Evolutionary conservation across 2,329 filamentous ascomycete species (phyloP).

Genomic region (Chaetomium sp.): DNA sequence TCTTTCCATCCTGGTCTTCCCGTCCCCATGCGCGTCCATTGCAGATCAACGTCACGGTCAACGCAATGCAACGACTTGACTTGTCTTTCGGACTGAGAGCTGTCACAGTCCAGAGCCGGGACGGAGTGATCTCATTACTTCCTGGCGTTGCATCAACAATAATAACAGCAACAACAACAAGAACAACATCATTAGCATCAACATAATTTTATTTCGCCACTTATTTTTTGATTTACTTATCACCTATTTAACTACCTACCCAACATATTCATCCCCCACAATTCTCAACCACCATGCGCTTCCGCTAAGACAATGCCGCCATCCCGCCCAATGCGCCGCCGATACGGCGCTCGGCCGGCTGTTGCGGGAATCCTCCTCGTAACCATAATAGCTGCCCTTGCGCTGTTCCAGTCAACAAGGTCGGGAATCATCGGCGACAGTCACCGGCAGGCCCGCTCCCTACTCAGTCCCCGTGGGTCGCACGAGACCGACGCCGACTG

Average conservation of each 20-base stretch:
- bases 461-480: slow-evolving; percentile 17
- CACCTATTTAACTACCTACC: neutral
- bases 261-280: no score
- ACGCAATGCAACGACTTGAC: neutral
- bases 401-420: slow-evolving; percentile 41
- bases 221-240: neutral
- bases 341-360: slow-evolving; percentile 52
- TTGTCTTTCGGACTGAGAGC: slow-evolving; percentile 5
- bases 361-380: slow-evolving; percentile 52
- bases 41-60: neutral
- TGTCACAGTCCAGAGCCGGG: neutral
- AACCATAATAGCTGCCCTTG: slow-evolving; percentile 49
- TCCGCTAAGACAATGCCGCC: slow-evolving; percentile 34
- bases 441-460: neutral
- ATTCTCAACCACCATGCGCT: slow-evolving; percentile 13
- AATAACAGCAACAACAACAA: neutral
- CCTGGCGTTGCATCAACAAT: neutral
- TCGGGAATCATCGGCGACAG: neutral
- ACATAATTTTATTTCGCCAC: neutral
- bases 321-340: slow-evolving; percentile 40
- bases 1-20: neutral
- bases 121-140: slow-evolving; percentile 11
- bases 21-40: neutral
- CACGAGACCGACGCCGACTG: slow-evolving; percentile 56
- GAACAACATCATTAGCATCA: neutral